Evolutionary conservation across 1,284 basidiomycete species (phyloP), one percentile per base, ranked within the genome.

Genomic region (Jaminaea rosea): DNA sequence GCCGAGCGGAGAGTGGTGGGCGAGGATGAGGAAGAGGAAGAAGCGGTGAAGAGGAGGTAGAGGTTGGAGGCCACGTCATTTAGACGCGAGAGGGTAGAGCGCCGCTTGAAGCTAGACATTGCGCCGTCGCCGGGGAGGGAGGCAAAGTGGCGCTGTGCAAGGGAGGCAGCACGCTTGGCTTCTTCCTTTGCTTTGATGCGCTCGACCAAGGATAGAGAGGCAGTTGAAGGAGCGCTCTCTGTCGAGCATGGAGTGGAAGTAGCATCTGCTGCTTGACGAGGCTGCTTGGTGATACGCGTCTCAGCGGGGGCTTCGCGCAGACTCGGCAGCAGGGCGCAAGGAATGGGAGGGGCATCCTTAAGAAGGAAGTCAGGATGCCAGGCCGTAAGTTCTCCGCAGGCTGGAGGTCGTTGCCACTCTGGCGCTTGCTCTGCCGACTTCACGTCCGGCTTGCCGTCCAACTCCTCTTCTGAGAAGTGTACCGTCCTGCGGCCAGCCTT

Each of bases 141-240:
- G 49, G 34, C 6, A 50, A 26, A 17, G 50, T 44, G 0, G 53
- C 47, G 15, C 48, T 50, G n/a, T n/a, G 21, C 27, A 27, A 26
- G 37, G 27, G 24, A 34, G 26, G 28, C 19, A 13, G 53, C 49
- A 15, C 59, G 55, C 17, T 60, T 60, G 1, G 61, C 47, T 7
- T 53, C 49, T 48, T 64, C 63, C 37, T 67, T 67, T 9, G 60
- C 62, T 29, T 51, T 46, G 39, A 67, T 65, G 17, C 62, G 58
- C 28, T 67, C 62, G 27, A 50, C 52, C 0, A 66, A 50, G 1
- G 52, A 44, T n/a, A n/a, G n/a, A 29, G 58, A 19, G 3, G 51
- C 59, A 0, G n/a, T 23, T 21, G 36, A 8, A 39, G 36, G 19
- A 7, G 36, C 7, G 7, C 10, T 7, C 13, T 17, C 8, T n/a